Evolutionary conservation across 768 basidiomycete species (phyloP).

Genomic region (Peribolospora kevripleyi): DNA sequence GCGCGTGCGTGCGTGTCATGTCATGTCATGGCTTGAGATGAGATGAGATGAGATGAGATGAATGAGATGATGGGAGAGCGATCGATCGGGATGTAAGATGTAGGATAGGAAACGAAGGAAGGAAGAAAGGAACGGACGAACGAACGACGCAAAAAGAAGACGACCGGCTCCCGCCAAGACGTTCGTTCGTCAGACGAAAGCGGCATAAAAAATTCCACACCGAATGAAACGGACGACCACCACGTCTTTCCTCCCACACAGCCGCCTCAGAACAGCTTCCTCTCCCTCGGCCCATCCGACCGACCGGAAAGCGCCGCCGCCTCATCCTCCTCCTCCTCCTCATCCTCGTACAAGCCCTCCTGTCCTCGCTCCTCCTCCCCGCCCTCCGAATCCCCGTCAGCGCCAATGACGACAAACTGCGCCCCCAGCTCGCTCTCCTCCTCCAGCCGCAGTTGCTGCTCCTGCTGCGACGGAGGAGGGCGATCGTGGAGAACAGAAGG

Average conservation of each 20-base stretch:
- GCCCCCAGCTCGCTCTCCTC: background rate
- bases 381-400: constrained; percentile 1
- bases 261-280: too few relatives aligned
- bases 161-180: too few relatives aligned
- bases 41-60: too few relatives aligned
- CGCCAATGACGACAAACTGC: background rate
- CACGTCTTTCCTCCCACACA: too few relatives aligned
- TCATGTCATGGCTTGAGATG: too few relatives aligned
- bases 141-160: background rate
- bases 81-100: background rate
- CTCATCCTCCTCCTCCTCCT: background rate
- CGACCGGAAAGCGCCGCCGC: background rate
- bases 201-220: too few relatives aligned
- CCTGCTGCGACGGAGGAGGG: background rate
- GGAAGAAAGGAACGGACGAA: background rate
- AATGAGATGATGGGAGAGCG: too few relatives aligned
- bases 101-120: background rate
- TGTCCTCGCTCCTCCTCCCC: constrained; percentile 5
- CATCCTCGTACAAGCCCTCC: background rate
- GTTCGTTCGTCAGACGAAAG: too few relatives aligned
- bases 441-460: background rate
- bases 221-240: too few relatives aligned
- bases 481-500: too few relatives aligned
- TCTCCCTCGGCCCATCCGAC: too few relatives aligned
- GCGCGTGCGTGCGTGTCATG: too few relatives aligned